Conservation (phyloP, 2,329 filamentous ascomycete genomes). For the Penicillium sp. region DNA sequence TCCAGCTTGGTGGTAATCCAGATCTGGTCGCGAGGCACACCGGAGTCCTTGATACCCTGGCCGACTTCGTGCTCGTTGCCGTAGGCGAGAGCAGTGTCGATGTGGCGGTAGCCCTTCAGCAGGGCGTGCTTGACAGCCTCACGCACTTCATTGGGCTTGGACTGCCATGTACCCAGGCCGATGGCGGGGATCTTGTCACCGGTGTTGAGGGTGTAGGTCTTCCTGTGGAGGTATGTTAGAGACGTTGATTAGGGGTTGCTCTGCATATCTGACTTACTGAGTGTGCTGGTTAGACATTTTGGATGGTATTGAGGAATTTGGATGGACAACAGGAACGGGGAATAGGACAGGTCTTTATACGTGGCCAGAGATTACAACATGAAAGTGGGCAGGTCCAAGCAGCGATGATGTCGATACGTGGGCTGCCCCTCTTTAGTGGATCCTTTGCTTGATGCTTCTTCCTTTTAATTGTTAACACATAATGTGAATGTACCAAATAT, state of each 20-base stretch:
- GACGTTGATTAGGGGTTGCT: not conserved
- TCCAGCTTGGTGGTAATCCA: conserved; percentile 67
- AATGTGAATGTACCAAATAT: not conserved
- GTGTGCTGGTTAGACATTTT: conserved; percentile 25
- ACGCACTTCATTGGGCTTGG: conserved; percentile 50
- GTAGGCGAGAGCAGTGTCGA: conserved; percentile 53
- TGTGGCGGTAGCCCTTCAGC: conserved; percentile 53
- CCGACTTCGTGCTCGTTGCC: conserved; percentile 65
- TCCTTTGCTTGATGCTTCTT: not conserved
- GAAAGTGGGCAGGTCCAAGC: conserved; percentile 26
- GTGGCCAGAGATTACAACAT: not conserved
- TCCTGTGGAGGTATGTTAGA: conserved; percentile 22
- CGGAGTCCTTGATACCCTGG: conserved; percentile 60
- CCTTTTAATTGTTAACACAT: not conserved
- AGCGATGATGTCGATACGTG: conserved; percentile 17
- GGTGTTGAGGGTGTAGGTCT: conserved; percentile 47
- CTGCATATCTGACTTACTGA: conserved; percentile 11
- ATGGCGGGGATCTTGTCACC: conserved; percentile 48
- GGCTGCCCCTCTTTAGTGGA: conserved; percentile 7
- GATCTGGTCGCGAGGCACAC: conserved; percentile 62
- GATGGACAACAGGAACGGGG: not conserved
- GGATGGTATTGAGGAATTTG: not conserved
- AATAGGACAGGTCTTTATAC: conserved; percentile 11
- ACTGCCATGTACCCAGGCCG: conserved; percentile 55
- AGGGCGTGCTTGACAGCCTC: conserved; percentile 48